Base-by-base conservation (phyloP, 139 green algal species). In the Micromonas commoda region DNA sequence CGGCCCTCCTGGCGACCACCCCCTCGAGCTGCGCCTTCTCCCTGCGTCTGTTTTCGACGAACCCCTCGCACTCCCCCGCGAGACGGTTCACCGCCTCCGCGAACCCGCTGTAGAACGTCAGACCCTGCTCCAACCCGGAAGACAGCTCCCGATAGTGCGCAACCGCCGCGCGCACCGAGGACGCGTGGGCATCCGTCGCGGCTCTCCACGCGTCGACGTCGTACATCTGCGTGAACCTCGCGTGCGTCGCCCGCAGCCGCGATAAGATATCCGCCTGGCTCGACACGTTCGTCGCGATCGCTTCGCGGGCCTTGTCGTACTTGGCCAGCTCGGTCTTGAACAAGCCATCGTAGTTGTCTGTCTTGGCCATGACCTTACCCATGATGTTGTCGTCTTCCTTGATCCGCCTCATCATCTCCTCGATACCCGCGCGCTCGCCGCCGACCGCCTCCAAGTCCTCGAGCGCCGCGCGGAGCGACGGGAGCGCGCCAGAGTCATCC, bases 341-440 rank as follows among this genome's bases (percentile, higher is more conserved):
- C 38, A 75, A 34, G 4, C n/a, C 37, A 26, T 75, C 68, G 26
- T 35, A 53, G 2, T 35, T 28, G 28, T 60, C 53, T 31, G 28
- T 53, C 20, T 51, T 21, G 26, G 51, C 71, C 52, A 69, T 45
- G n/a, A 77, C n/a, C 71, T 66, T 77, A 9, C 39, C 3, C 26
- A 69, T 31, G 24, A 77, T 77, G 33, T 77, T 45, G 61, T 77
- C 71, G 21, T 51, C 21, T 1, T 60, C 29, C 26, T 77, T 77
- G 20, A 35, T 23, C 52, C 21, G 24, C 31, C 28, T 29, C 71
- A 77, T 66, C 1, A 24, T 29, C 6, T 77, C 71, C 61, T 77
- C 71, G 21, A 77, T 66, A 31, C 21, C 28, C 19, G 29, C 71
- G 31, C 71, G 71, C 29, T 69, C 52, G 29, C 21, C 6, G 13